Conservation (phyloP, 139 green algal species). For the Closterium sp. region DNA sequence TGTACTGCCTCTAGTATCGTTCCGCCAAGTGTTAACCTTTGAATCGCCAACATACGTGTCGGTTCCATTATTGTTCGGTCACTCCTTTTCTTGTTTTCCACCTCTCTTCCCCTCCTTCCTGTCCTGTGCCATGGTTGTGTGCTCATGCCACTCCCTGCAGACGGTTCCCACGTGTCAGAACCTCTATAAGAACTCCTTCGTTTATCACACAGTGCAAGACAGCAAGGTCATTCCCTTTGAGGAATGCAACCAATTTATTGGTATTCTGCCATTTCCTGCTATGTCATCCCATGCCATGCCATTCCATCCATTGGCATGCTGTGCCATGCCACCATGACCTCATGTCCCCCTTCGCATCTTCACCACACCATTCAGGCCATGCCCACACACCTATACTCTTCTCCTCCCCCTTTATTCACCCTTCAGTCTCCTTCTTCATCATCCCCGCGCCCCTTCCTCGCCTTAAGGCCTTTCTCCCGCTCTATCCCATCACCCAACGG, state of each 20-base stretch:
- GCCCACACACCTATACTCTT: too few species aligned
- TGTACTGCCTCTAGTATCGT: too few species aligned
- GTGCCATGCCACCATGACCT: neutral
- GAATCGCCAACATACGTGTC: too few species aligned
- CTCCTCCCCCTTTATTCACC: neutral
- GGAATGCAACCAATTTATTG: slow-evolving; percentile 47
- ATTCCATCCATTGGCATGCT: neutral
- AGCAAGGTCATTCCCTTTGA: slow-evolving; percentile 40
- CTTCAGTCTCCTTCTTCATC: too few species aligned
- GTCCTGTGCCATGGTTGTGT: neutral
- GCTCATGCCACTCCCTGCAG: slow-evolving; percentile 59
- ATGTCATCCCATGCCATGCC: neutral
- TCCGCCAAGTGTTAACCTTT: too few species aligned
- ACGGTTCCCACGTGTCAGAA: slow-evolving; percentile 76
- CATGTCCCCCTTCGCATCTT: too few species aligned
- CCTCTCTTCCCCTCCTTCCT: neutral
- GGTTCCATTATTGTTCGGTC: too few species aligned
- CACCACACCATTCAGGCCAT: too few species aligned
- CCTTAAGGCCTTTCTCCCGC: too few species aligned
- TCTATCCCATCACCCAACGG: too few species aligned
- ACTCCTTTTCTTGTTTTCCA: neutral
- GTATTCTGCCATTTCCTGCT: neutral
- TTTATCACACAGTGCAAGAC: slow-evolving; percentile 66
- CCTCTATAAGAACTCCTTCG: slow-evolving; percentile 90
- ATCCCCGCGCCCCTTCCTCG: too few species aligned